Evolutionary conservation across 192 early-diverging fungal genomes (phyloP).

Genomic region (Entomortierella parvispora): DNA sequence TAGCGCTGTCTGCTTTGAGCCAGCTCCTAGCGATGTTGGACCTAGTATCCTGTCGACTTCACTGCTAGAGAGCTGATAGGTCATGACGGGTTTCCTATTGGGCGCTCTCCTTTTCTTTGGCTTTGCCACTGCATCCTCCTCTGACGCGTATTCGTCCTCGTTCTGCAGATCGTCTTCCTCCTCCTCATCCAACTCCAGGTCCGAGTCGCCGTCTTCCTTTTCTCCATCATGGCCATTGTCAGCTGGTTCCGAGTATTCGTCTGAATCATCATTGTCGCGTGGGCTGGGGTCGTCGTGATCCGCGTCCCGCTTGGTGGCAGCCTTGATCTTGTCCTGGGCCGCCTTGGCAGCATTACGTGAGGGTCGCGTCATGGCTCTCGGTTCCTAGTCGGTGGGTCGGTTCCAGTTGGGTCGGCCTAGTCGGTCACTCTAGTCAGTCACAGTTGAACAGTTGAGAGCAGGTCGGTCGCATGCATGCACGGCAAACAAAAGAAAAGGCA

Average conservation of each 20-base stretch:
- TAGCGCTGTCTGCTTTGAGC: too few relatives aligned
- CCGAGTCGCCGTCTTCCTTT: constrained; percentile 12
- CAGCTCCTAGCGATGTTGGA: too few relatives aligned
- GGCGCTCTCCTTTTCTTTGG: neutral
- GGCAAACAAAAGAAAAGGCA: too few relatives aligned
- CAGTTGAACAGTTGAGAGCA: too few relatives aligned
- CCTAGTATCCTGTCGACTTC: too few relatives aligned
- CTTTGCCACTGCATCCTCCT: neutral
- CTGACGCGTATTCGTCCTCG: constrained; percentile 1
- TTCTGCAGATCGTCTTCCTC: constrained; percentile 10
- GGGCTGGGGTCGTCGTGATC: neutral
- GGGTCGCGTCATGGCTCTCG: neutral
- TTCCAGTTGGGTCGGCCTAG: too few relatives aligned
- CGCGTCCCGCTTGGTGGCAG: neutral
- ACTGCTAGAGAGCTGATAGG: too few relatives aligned
- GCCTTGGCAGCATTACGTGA: too few relatives aligned
- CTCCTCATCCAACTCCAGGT: neutral
- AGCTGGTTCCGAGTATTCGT: constrained; percentile 27
- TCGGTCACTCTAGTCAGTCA: too few relatives aligned
- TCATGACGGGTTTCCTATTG: too few relatives aligned
- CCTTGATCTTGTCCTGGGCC: too few relatives aligned
- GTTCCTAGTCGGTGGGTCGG: neutral
- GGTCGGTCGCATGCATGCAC: too few relatives aligned
- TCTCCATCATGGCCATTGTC: constrained; percentile 6
- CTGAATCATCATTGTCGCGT: constrained; percentile 20